phyloP scores from a whole-genome alignment of 768 basidiomycete species.

The Trametes cubensis region DNA sequence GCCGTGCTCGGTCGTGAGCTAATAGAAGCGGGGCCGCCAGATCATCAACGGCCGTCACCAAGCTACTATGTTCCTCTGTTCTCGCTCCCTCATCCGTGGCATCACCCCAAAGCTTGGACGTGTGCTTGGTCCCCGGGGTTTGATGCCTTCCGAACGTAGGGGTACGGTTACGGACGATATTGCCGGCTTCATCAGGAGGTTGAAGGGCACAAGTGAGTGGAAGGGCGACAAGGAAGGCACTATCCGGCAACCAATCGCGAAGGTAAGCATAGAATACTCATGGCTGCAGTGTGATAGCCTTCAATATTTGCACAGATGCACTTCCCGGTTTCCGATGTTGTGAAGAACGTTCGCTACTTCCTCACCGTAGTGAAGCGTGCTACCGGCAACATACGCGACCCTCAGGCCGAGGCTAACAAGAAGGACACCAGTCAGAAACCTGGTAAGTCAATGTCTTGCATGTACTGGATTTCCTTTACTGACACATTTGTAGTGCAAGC shows the following conservation, averaged over 20 bases:
- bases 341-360: slow-evolving; percentile 79
- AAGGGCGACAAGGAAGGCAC: slow-evolving; percentile 86
- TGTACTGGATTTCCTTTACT: background rate
- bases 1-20: background rate
- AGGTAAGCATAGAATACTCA: slow-evolving; percentile 47
- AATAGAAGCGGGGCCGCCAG: slow-evolving; percentile 41
- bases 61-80: slow-evolving; percentile 85
- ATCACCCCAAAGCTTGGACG: slow-evolving; percentile 83
- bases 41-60: slow-evolving; percentile 72
- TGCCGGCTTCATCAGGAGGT: slow-evolving; percentile 73
- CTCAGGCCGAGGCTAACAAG: slow-evolving; percentile 44
- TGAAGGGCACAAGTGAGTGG: slow-evolving; percentile 89
- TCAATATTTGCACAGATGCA: slow-evolving; percentile 52
- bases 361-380: slow-evolving; percentile 72
- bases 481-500: slow-evolving; percentile 55
- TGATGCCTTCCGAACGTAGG: slow-evolving; percentile 94
- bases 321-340: slow-evolving; percentile 75
- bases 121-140: slow-evolving; percentile 81
- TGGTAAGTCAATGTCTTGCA: slow-evolving; percentile 27
- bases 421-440: slow-evolving; percentile 47
- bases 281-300: background rate
- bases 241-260: slow-evolving; percentile 80
- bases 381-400: slow-evolving; percentile 68
- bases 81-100: slow-evolving; percentile 72
- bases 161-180: slow-evolving; percentile 95